Percentiles rank a stretch among this genome's conserved stretches.
phyloP scores from a whole-genome alignment of 1,139 yeast genomes.

The Candida sp. region DNA sequence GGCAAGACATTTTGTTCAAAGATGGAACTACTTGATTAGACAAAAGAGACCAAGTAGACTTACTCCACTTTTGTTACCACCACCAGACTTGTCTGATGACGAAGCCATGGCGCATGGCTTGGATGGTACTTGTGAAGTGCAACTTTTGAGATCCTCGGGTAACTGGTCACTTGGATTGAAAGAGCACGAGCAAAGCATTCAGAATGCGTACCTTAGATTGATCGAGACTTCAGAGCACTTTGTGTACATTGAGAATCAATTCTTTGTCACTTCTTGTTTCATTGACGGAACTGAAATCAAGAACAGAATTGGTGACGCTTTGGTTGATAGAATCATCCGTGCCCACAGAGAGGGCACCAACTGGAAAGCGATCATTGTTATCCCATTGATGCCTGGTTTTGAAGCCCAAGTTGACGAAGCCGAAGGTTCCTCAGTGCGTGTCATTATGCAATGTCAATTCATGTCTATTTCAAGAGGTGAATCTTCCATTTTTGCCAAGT shows the following conservation, averaged over 20 bases:
- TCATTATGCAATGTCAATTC: constrained; percentile 97
- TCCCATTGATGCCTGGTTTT: constrained; percentile 98
- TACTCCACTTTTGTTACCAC: constrained; percentile 92
- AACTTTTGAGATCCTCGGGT: constrained; percentile 86
- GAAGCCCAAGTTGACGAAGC: constrained; percentile 93
- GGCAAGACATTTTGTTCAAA: constrained; percentile 92
- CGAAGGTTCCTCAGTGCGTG: constrained; percentile 92
- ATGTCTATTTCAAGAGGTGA: constrained; percentile 93
- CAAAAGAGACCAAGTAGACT: constrained; percentile 95
- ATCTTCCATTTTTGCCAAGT: constrained; percentile 85
- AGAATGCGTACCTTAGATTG: constrained; percentile 87
- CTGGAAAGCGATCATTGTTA: constrained; percentile 92
- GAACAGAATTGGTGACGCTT: constrained; percentile 94
- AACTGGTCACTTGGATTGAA: constrained; percentile 92
- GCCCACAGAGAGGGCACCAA: constrained; percentile 78
- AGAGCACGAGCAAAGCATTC: constrained; percentile 88
- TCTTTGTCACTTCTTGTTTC: constrained; percentile 86
- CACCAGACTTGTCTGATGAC: constrained; percentile 79
- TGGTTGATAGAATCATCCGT: constrained; percentile 90
- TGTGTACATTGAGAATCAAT: constrained; percentile 94
- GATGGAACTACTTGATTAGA: constrained; percentile 94
- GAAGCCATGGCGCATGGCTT: constrained; percentile 69
- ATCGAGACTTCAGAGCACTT: constrained; percentile 94
- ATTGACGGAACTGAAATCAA: constrained; percentile 87
- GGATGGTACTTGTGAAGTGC: constrained; percentile 91